These are phyloP conservation scores for Colletotrichum salicis DNA, from an alignment of 2,329 filamentous ascomycete genomes.

Conservation along the genomic window DNA sequence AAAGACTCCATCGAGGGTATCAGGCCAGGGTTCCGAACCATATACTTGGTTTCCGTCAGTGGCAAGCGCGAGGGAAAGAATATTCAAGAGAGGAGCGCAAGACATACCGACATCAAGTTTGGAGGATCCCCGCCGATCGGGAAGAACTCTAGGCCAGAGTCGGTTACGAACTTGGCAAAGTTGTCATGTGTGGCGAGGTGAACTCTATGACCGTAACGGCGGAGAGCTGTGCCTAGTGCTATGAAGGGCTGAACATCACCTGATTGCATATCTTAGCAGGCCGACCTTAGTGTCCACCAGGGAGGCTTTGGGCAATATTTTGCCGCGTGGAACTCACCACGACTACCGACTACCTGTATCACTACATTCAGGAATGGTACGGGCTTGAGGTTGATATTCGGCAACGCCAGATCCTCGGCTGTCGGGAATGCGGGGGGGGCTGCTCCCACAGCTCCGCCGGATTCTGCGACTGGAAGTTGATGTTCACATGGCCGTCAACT, in stretches of 20 bases:
- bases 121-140: conserved; percentile 63
- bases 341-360: conserved; percentile 37
- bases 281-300: not conserved
- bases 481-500: not conserved
- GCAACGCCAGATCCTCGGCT: not conserved
- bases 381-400: not conserved
- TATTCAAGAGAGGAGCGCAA: conserved; percentile 47
- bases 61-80: conserved; percentile 37
- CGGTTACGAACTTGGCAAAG: conserved; percentile 60
- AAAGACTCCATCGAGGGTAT: conserved; percentile 43
- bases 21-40: conserved; percentile 45
- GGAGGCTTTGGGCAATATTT: not conserved
- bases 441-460: conserved; percentile 6
- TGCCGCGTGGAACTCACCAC: conserved; percentile 9
- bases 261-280: not conserved
- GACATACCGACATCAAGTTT: conserved; percentile 49
- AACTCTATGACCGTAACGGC: conserved; percentile 54
- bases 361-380: conserved; percentile 30
- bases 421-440: not conserved
- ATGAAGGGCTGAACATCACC: conserved; percentile 63
- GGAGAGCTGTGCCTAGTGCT: conserved; percentile 55
- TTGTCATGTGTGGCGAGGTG: conserved; percentile 59
- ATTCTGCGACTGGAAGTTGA: not conserved
- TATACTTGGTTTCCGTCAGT: conserved; percentile 39
- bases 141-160: conserved; percentile 62